Conservation (phyloP, 106 monocot species). For the Acorus gramineus region DNA sequence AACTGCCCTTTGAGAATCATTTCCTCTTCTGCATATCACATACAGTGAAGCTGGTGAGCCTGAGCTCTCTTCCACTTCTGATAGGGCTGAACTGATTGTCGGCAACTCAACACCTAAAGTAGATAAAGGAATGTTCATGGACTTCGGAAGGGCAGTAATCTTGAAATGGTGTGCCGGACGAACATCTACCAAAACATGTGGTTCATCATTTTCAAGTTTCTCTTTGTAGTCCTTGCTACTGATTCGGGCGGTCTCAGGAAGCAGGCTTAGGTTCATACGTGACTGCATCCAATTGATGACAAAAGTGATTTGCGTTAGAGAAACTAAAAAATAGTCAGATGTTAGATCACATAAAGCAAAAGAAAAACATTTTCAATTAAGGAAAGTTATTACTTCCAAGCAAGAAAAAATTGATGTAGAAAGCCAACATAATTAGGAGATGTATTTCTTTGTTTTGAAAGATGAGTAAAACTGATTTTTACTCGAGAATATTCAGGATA, state of each 20-base stretch:
- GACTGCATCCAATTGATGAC: constrained; percentile 27
- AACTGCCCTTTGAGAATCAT: constrained; percentile 86
- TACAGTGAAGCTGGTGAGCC: constrained; percentile 32
- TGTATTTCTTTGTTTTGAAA: no score
- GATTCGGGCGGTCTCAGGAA: constrained; percentile 53
- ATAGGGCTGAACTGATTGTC: constrained; percentile 28
- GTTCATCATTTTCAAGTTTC: constrained; percentile 35
- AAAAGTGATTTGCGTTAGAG: background rate
- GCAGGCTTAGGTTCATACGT: constrained; percentile 26
- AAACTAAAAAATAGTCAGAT: no score
- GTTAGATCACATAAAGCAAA: no score
- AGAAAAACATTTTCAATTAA: no score
- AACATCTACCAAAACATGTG: constrained; percentile 75
- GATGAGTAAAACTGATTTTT: no score
- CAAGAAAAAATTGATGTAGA: no score
- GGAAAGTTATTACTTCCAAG: no score
- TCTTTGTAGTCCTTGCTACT: constrained; percentile 59
- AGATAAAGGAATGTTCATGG: constrained; percentile 72
- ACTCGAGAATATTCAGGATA: no score
- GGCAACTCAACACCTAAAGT: constrained; percentile 43
- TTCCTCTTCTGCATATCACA: constrained; percentile 89
- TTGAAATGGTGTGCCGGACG: constrained; percentile 80
- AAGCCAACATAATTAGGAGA: no score
- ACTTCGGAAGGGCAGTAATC: constrained; percentile 61
- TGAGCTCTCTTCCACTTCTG: constrained; percentile 15